phyloP scores from a whole-genome alignment of 768 basidiomycete species.

The Gelatoporia subvermispora region DNA sequence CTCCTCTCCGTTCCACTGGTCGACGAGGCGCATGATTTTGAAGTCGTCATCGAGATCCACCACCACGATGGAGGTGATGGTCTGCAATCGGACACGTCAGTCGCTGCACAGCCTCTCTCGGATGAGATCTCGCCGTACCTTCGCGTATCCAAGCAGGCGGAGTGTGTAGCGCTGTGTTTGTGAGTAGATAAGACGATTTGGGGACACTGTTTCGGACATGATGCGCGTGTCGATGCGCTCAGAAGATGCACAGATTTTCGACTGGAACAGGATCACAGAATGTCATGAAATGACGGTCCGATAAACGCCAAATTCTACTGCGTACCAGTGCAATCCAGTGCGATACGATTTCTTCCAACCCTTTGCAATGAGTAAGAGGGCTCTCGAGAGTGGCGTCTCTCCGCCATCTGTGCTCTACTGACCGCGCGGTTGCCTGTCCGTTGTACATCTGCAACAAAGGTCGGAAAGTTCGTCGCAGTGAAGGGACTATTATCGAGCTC shows the following conservation, averaged over 20 bases:
- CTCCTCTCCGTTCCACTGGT: conserved; percentile 57
- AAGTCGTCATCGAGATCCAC: conserved; percentile 64
- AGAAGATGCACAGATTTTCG: conserved; percentile 49
- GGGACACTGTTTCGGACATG: conserved; percentile 52
- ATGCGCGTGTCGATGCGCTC: conserved; percentile 47
- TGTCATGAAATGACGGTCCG: too few relatives aligned
- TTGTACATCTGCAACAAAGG: conserved; percentile 37
- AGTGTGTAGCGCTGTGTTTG: conserved; percentile 59
- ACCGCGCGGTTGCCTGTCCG: conserved; percentile 45
- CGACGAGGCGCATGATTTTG: conserved; percentile 52
- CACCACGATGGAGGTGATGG: conserved; percentile 53
- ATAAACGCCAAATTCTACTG: conserved; percentile 5
- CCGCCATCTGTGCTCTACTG: conserved; percentile 49
- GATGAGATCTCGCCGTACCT: conserved; percentile 32
- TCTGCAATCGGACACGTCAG: conserved; percentile 28
- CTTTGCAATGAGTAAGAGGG: conserved; percentile 44
- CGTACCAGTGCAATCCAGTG: conserved; percentile 40
- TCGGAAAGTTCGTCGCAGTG: background rate
- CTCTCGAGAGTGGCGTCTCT: conserved; percentile 57
- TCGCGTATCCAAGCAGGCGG: conserved; percentile 47
- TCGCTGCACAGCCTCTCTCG: background rate
- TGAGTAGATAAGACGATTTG: conserved; percentile 55
- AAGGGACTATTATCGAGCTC: conserved; percentile 5
- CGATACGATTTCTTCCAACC: conserved; percentile 43
- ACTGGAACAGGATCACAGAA: conserved; percentile 31